Evolutionary conservation across 1,284 basidiomycete species (phyloP).

Genomic region (Boletellus sp.): DNA sequence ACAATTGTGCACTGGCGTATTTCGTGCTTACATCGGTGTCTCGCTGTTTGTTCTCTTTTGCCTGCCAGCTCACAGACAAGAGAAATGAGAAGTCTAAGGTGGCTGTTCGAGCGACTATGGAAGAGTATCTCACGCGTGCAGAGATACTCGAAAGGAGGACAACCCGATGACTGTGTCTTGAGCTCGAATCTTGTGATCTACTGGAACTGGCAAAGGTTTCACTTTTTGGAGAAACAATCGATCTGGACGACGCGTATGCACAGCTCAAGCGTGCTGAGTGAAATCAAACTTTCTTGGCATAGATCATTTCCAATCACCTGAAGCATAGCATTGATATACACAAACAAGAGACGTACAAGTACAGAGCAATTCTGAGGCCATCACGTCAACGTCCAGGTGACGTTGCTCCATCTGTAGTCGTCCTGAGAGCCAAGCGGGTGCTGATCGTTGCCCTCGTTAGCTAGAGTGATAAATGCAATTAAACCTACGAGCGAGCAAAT

Average conservation of each 20-base stretch:
- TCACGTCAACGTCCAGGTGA: neutral
- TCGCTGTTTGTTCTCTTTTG: neutral
- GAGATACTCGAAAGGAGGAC: constrained; percentile 80
- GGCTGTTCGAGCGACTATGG: constrained; percentile 84
- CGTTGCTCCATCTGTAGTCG: neutral
- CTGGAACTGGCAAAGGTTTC: no score
- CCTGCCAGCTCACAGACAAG: constrained; percentile 63
- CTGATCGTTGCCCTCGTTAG: neutral
- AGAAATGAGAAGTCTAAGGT: constrained; percentile 90
- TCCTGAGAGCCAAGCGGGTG: neutral
- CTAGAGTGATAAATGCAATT: neutral
- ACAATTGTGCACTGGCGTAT: constrained; percentile 92
- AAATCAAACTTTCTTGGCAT: no score
- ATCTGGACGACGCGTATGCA: no score
- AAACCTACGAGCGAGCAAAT: neutral
- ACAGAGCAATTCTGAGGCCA: no score
- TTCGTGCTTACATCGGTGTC: constrained; percentile 81
- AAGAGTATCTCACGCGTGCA: constrained; percentile 90
- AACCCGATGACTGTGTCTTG: neutral
- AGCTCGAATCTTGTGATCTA: no score
- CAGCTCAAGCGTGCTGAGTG: no score
- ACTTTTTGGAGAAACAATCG: no score
- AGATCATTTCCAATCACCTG: no score
- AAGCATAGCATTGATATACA: no score
- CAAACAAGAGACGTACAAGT: no score